phyloP scores from a whole-genome alignment of 371 early-diverging fungal genomes.

The Lichtheimia hyalospora region DNA sequence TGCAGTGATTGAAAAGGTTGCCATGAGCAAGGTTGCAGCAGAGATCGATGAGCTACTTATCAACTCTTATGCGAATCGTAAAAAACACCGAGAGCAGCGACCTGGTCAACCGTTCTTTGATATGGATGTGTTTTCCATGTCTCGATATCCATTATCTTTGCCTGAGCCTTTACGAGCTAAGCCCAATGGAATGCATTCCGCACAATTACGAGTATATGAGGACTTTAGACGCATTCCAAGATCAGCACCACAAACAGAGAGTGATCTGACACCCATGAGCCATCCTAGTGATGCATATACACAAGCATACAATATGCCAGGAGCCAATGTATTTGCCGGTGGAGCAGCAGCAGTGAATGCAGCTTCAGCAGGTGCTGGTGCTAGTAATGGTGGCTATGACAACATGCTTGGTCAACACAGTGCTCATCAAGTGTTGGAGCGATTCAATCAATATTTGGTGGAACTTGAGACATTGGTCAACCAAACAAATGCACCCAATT shows the following conservation, averaged over 20 bases:
- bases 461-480: conserved; percentile 80
- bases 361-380: neutral
- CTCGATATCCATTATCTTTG: conserved; percentile 79
- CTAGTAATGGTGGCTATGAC: conserved; percentile 7
- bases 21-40: conserved; percentile 86
- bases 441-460: conserved; percentile 65
- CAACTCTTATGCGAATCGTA: conserved; percentile 67
- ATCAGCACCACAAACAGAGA: conserved; percentile 16
- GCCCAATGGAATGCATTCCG: conserved; percentile 75
- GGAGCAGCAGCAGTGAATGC: neutral
- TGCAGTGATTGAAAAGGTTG: conserved; percentile 91
- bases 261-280: conserved; percentile 8
- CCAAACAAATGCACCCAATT: conserved; percentile 54
- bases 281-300: conserved; percentile 12
- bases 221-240: conserved; percentile 58
- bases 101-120: conserved; percentile 90
- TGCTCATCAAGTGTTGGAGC: conserved; percentile 66
- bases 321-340: neutral
- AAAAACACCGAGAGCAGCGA: conserved; percentile 87
- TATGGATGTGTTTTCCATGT: conserved; percentile 70
- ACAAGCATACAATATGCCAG: conserved; percentile 11
- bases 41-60: conserved; percentile 84
- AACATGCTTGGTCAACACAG: conserved; percentile 8
- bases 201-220: conserved; percentile 83
- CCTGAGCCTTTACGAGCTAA: conserved; percentile 87